These are phyloP conservation scores for Debaryomyces sp. DNA, from an alignment of 1,139 yeast genomes.

Conservation along the genomic window DNA sequence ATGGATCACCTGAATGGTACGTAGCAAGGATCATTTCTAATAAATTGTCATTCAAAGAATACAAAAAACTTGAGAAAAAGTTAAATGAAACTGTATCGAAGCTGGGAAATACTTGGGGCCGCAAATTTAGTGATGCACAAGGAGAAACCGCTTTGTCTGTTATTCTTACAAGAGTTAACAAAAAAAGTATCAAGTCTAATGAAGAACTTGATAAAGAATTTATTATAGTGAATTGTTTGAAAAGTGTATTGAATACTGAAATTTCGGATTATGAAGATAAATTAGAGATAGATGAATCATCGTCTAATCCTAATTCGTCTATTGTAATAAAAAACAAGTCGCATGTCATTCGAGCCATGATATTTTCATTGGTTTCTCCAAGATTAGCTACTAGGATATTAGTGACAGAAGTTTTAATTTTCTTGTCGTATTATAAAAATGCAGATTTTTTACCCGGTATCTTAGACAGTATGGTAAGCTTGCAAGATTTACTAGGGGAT, in stretches of 20 bases:
- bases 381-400: slow-evolving; percentile 42
- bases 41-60: slow-evolving; percentile 37
- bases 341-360: slow-evolving; percentile 38
- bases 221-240: slow-evolving; percentile 41
- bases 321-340: slow-evolving; percentile 24
- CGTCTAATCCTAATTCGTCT: background rate
- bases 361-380: slow-evolving; percentile 44
- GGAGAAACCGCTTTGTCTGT: slow-evolving; percentile 51
- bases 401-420: slow-evolving; percentile 47
- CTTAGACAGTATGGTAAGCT: slow-evolving; percentile 34
- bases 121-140: slow-evolving; percentile 38
- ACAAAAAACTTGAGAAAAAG: slow-evolving; percentile 37
- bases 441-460: slow-evolving; percentile 28
- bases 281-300: background rate
- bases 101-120: slow-evolving; percentile 32
- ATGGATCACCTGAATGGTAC: slow-evolving; percentile 49
- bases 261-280: slow-evolving; percentile 17
- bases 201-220: slow-evolving; percentile 49
- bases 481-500: slow-evolving; percentile 42
- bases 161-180: slow-evolving; percentile 40
- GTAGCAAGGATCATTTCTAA: slow-evolving; percentile 41
- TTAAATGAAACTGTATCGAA: slow-evolving; percentile 24
- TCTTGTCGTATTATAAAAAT: slow-evolving; percentile 32
- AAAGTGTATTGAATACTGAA: slow-evolving; percentile 31
- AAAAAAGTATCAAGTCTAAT: slow-evolving; percentile 47